Base-by-base conservation (phyloP, 2,329 filamentous ascomycete species). In the Alternaria longipes region DNA sequence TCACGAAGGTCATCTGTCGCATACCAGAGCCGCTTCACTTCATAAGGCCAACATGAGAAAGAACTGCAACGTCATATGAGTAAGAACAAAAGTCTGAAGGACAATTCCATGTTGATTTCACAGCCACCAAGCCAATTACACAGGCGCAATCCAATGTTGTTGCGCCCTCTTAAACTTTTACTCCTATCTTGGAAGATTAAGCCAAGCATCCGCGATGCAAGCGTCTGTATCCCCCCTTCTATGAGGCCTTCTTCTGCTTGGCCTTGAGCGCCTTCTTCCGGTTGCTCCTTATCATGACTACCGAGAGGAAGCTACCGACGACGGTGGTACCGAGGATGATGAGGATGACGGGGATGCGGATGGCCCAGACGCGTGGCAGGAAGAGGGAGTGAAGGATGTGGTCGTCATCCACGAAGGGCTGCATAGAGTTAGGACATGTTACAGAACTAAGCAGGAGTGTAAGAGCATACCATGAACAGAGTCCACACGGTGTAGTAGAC, bases 231-330 rank as follows among this genome's bases (percentile, higher is more conserved):
- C 32, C 5, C 5, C 32, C 32, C 6, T 36, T 36, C 32, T 66
- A 79, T 20, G 69, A 75, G 62, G 90, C 88, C 89, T 96, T 95
- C 89, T 97, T 97, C 85, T 91, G 90, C 59, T 91, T 90, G 82
- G 93, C 94, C 87, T 98, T 99, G 70, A 93, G 90, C 4, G 93
- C 93, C 88, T 95, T 97, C 89, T 98, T 98, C 80, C 91, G 87
- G 85, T 97, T 97, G 86, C 94, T 98, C 80, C 92, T 89, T 83
- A 99, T 98, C 95, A 99, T 99, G 76, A 99, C 94, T 77, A 97
- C 90, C 74, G 91, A 91, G 70, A 99, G 86, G 85, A 99, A 99
- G 62, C 93, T 96, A 66, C 95, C 95, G 63, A 99, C 94, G 62
- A 99, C 93, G 61, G 95, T 93, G 62, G 90, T 94, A 67, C 91